These are phyloP conservation scores for Sporothrix phasma DNA, from an alignment of 2,329 filamentous ascomycete species.

Conservation along the genomic window DNA sequence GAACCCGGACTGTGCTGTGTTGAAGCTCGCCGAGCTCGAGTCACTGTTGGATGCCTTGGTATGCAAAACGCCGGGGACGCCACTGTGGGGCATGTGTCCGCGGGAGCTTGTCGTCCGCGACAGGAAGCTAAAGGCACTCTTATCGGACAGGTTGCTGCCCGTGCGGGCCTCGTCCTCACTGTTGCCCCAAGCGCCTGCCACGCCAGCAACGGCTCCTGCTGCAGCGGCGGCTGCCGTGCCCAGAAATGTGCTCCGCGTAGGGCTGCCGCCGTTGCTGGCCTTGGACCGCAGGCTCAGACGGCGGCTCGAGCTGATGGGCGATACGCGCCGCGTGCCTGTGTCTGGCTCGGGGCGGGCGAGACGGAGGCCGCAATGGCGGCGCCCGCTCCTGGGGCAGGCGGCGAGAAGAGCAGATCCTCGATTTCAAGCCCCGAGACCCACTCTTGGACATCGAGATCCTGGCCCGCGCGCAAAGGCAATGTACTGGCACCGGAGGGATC, in stretches of 20 bases:
- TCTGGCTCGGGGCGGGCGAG: constrained; percentile 4
- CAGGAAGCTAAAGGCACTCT: constrained; percentile 34
- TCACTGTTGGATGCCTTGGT: constrained; percentile 18
- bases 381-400: constrained; percentile 20
- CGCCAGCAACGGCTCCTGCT: constrained; percentile 3
- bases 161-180: constrained; percentile 42
- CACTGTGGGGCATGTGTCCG: constrained; percentile 9
- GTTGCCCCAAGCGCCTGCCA: not conserved
- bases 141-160: constrained; percentile 47
- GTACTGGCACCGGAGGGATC: constrained; percentile 8
- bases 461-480: not conserved
- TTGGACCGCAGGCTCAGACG: constrained; percentile 27
- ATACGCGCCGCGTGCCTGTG: constrained; percentile 24
- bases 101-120: constrained; percentile 21
- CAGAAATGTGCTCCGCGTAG: constrained; percentile 15
- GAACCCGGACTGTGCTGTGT: constrained; percentile 40
- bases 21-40: constrained; percentile 13
- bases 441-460: constrained; percentile 46
- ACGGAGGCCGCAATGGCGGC: constrained; percentile 10
- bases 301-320: constrained; percentile 27
- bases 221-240: constrained; percentile 2
- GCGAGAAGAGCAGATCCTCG: constrained; percentile 40
- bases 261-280: constrained; percentile 22
- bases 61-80: not conserved
- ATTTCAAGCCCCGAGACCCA: constrained; percentile 49